Percentiles rank a stretch among this genome's conserved stretches.
Conservation (phyloP, 73 alveolate species). For the Blepharisma japonicum region DNA sequence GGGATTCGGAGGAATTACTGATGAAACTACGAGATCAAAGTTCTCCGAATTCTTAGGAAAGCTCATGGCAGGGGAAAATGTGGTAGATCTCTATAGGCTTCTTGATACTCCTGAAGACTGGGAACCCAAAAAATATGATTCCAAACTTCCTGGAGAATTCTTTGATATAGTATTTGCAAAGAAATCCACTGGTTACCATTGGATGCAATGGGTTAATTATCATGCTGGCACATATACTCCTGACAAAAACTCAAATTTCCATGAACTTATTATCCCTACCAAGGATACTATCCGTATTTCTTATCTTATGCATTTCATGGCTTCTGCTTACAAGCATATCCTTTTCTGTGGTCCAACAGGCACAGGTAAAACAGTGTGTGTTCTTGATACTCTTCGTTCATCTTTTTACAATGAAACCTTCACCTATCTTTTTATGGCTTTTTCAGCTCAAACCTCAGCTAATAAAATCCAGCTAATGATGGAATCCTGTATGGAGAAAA, state of each 20-base stretch:
- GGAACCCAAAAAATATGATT: conserved; percentile 41
- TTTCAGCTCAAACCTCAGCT: conserved; percentile 99
- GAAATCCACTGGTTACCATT: conserved; percentile 59
- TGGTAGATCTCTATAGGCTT: conserved; percentile 30
- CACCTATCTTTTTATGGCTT: conserved; percentile 78
- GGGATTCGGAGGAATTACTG: conserved; percentile 98
- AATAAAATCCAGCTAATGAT: conserved; percentile 80
- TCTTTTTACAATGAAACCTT: conserved; percentile 80
- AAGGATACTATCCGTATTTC: conserved; percentile 95
- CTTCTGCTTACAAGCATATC: conserved; percentile 81
- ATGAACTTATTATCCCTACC: conserved; percentile 96
- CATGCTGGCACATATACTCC: conserved; percentile 50
- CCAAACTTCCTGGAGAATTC: conserved; percentile 45
- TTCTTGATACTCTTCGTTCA: conserved; percentile 68
- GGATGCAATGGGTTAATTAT: conserved; percentile 52
- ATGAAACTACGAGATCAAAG: conserved; percentile 88
- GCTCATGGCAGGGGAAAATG: conserved; percentile 67
- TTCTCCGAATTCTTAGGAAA: conserved; percentile 85
- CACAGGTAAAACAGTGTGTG: conserved; percentile 94
- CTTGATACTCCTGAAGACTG: conserved; percentile 22
- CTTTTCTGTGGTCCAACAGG: conserved; percentile 99
- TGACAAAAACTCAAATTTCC: conserved; percentile 75
- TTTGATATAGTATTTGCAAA: conserved; percentile 44
- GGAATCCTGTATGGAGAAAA: conserved; percentile 41
- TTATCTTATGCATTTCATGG: conserved; percentile 84